These are phyloP conservation scores for Capronia epimyces DNA, from an alignment of 2,329 filamentous ascomycete genomes.

Conservation along the genomic window DNA sequence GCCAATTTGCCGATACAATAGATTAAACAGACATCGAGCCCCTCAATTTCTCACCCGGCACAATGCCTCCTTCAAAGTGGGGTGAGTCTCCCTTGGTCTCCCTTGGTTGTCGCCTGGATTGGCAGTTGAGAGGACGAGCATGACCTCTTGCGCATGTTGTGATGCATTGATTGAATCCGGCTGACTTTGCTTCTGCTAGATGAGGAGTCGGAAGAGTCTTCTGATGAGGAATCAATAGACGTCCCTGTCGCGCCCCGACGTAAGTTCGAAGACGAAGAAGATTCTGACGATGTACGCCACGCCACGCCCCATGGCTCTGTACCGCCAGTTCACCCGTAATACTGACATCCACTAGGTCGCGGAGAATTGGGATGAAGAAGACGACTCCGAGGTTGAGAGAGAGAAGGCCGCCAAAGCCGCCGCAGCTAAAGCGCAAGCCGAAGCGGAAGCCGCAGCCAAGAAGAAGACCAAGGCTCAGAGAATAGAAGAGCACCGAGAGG, in stretches of 20 bases:
- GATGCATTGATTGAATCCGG: background rate
- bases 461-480: constrained; percentile 88
- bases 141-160: background rate
- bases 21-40: background rate
- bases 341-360: constrained; percentile 58
- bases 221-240: constrained; percentile 30
- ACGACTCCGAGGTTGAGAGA: constrained; percentile 93
- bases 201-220: constrained; percentile 46
- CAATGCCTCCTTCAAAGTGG: constrained; percentile 47
- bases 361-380: constrained; percentile 93
- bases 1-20: background rate
- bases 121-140: background rate
- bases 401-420: constrained; percentile 87
- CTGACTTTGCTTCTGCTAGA: constrained; percentile 27
- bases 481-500: constrained; percentile 70
- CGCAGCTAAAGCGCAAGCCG: constrained; percentile 82
- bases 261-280: constrained; percentile 92
- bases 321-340: constrained; percentile 1
- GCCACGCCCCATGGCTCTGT: background rate
- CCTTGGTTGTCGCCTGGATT: background rate
- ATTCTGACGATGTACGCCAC: constrained; percentile 65
- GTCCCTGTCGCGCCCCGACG: constrained; percentile 42
- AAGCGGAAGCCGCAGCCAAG: constrained; percentile 77
- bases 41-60: constrained; percentile 8
- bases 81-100: constrained; percentile 39